These are phyloP conservation scores for Ligustrum vulgare DNA, from an alignment of 257 asterid genomes.

Conservation along the genomic window DNA sequence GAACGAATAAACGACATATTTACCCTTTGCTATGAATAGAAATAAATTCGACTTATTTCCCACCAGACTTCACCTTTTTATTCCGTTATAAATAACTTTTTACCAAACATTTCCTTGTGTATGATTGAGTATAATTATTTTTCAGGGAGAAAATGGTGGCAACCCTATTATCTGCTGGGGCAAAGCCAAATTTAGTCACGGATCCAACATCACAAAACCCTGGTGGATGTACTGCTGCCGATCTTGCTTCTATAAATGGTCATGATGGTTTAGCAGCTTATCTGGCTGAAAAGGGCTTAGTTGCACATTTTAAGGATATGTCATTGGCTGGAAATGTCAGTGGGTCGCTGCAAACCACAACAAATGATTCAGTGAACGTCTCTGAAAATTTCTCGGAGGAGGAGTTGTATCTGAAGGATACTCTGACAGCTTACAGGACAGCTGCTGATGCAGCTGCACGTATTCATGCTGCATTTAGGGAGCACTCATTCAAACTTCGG, in stretches of 20 bases:
- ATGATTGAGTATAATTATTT: constrained; percentile 25
- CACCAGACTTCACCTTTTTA: too few relatives aligned
- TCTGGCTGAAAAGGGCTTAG: constrained; percentile 93
- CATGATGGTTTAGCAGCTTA: constrained; percentile 90
- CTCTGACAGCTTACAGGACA: constrained; percentile 86
- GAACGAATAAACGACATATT: too few relatives aligned
- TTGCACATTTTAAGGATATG: constrained; percentile 87
- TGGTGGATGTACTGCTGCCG: constrained; percentile 84
- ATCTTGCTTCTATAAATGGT: constrained; percentile 81
- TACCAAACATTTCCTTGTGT: constrained; percentile 6
- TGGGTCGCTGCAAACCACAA: constrained; percentile 63
- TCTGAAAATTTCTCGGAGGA: constrained; percentile 63
- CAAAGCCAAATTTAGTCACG: constrained; percentile 85
- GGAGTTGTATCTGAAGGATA: constrained; percentile 69
- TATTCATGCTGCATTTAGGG: constrained; percentile 92
- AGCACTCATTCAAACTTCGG: constrained; percentile 61
- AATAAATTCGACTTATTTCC: too few relatives aligned
- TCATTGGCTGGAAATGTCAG: constrained; percentile 90
- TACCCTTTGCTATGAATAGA: too few relatives aligned
- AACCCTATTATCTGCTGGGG: constrained; percentile 85
- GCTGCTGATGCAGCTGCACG: constrained; percentile 99
- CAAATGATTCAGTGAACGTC: constrained; percentile 38
- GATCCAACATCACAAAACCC: constrained; percentile 80
- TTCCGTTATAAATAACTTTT: too few relatives aligned
- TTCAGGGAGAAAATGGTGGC: constrained; percentile 96